Evolutionary conservation across 306 rosid genomes (phyloP).

Genomic region (Cajanus cajan): DNA sequence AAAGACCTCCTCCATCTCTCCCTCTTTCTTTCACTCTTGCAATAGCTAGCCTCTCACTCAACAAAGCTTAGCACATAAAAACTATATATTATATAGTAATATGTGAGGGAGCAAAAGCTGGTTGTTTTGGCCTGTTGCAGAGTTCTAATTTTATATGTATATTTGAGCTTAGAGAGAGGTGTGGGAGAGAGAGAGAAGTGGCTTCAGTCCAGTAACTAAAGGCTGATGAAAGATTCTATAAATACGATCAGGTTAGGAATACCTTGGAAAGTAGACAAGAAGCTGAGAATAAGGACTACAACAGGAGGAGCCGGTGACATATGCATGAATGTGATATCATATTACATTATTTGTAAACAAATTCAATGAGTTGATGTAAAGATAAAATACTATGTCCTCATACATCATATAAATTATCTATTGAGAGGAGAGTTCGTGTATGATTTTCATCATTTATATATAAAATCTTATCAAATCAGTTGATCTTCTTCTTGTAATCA

Average conservation of each 20-base stretch:
- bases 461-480: too few species aligned
- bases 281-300: not conserved
- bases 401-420: too few species aligned
- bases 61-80: not conserved
- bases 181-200: not conserved
- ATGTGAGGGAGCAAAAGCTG: not conserved
- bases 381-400: too few species aligned
- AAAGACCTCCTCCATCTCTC: constrained; percentile 35
- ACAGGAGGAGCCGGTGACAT: not conserved
- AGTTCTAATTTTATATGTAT: not conserved
- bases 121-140: not conserved
- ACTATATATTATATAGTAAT: not conserved
- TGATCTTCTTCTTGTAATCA: too few species aligned
- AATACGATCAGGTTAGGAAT: not conserved
- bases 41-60: not conserved
- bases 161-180: not conserved
- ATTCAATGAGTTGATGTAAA: too few species aligned
- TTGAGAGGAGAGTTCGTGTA: too few species aligned
- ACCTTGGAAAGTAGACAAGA: not conserved
- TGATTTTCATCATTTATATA: too few species aligned
- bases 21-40: not conserved
- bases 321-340: not conserved
- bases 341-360: not conserved
- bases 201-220: not conserved
- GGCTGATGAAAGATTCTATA: not conserved